phyloP scores from a whole-genome alignment of 2,329 filamentous ascomycete genomes.

The Aspergillus neotritici region DNA sequence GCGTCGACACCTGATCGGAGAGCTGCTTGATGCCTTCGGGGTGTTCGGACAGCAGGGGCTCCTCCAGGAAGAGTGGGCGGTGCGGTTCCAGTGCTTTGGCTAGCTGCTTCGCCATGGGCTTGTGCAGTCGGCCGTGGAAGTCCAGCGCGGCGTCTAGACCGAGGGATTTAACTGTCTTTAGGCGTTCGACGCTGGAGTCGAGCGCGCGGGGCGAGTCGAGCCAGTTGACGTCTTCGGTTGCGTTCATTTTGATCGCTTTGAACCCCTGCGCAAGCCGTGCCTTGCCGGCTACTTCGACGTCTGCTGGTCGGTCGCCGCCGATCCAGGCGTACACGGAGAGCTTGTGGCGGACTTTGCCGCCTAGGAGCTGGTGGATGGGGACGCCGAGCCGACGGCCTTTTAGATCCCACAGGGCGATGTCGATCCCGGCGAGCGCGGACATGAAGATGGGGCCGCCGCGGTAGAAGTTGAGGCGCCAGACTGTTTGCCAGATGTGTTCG shows the following conservation, averaged over 20 bases:
- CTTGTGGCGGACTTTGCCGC: conserved; percentile 65
- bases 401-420: conserved; percentile 75
- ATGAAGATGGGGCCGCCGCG: conserved; percentile 74
- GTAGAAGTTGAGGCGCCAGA: conserved; percentile 68
- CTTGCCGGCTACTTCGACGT: conserved; percentile 58
- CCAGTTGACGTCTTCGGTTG: conserved; percentile 69
- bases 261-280: conserved; percentile 37
- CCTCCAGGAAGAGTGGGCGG: conserved; percentile 69
- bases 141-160: conserved; percentile 70
- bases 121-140: conserved; percentile 71
- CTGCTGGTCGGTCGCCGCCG: conserved; percentile 64
- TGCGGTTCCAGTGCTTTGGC: conserved; percentile 62
- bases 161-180: conserved; percentile 62
- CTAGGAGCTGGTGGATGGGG: conserved; percentile 67
- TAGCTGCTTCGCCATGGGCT: conserved; percentile 75
- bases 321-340: conserved; percentile 74
- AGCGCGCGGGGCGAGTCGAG: conserved; percentile 65
- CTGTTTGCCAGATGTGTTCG: conserved; percentile 73
- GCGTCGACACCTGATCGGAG: conserved; percentile 52
- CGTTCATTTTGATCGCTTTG: conserved; percentile 66
- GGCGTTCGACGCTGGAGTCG: conserved; percentile 58
- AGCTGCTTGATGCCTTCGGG: conserved; percentile 60
- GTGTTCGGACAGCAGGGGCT: conserved; percentile 66
- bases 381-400: conserved; percentile 61
- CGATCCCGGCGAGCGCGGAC: conserved; percentile 70